phyloP scores from a whole-genome alignment of 2,329 filamentous ascomycete genomes.

The Dendryphion nanum region DNA sequence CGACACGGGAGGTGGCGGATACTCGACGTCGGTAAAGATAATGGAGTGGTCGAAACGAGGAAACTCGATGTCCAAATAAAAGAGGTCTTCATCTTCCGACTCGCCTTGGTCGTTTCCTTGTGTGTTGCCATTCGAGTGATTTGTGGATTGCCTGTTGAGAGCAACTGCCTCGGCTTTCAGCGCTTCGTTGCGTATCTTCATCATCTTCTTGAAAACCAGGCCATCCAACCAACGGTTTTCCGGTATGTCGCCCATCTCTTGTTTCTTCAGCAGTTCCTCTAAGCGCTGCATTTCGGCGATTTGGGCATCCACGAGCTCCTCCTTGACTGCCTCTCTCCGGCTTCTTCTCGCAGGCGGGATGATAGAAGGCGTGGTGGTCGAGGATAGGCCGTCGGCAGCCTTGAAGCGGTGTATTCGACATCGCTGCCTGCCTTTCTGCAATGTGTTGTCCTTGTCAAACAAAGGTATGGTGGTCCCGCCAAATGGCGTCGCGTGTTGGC shows the following conservation, averaged over 20 bases:
- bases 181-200: constrained; percentile 58
- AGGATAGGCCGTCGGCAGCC: constrained; percentile 79
- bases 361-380: constrained; percentile 72
- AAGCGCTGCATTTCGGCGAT: constrained; percentile 86
- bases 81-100: constrained; percentile 59
- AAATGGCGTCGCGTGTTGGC: constrained; percentile 82
- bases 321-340: constrained; percentile 49
- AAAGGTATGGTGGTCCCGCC: constrained; percentile 88
- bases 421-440: constrained; percentile 90
- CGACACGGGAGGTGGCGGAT: constrained; percentile 79
- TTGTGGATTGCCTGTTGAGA: constrained; percentile 34
- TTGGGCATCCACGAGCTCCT: constrained; percentile 56
- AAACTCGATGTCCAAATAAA: constrained; percentile 85
- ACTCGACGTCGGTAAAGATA: constrained; percentile 92
- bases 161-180: constrained; percentile 33
- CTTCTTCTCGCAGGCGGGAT: constrained; percentile 56
- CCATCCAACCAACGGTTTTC: constrained; percentile 95
- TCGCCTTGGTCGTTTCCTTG: constrained; percentile 27
- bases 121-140: constrained; percentile 10
- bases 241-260: constrained; percentile 95
- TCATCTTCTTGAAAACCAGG: constrained; percentile 85
- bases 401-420: constrained; percentile 81
- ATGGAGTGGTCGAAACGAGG: constrained; percentile 94
- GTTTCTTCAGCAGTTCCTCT: constrained; percentile 90
- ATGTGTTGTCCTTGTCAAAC: constrained; percentile 89